Conservation (phyloP, 1,139 yeast species). For the Candida glucosophila region DNA sequence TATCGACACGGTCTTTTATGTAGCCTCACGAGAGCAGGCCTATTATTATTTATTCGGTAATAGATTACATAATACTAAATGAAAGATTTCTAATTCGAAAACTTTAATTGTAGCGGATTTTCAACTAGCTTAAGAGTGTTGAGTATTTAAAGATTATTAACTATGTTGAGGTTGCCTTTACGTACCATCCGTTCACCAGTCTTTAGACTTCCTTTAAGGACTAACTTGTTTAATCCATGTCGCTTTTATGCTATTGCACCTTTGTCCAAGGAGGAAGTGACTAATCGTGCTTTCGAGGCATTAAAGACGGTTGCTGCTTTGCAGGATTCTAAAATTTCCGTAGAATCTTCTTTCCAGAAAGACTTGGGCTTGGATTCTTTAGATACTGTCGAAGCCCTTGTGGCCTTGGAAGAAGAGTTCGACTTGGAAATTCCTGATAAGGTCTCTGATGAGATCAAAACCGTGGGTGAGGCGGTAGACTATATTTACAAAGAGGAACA, state of each 20-base stretch:
- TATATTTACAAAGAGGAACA: constrained; percentile 46
- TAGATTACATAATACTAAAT: constrained; percentile 1
- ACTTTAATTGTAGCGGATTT: too few relatives aligned
- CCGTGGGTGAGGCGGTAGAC: constrained; percentile 61
- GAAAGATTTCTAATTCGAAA: too few relatives aligned
- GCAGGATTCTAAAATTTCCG: constrained; percentile 35
- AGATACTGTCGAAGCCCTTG: constrained; percentile 64
- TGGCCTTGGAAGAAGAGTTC: constrained; percentile 66
- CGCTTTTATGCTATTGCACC: constrained; percentile 43
- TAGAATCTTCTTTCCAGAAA: constrained; percentile 46
- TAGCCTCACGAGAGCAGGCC: background rate
- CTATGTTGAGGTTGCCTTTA: constrained; percentile 34
- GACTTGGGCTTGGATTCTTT: constrained; percentile 66
- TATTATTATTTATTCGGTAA: background rate
- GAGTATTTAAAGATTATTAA: too few relatives aligned
- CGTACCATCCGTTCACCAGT: constrained; percentile 32
- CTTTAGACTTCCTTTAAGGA: constrained; percentile 19
- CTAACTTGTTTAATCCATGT: constrained; percentile 21
- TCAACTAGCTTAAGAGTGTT: too few relatives aligned
- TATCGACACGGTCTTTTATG: too few relatives aligned
- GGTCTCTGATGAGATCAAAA: constrained; percentile 59
- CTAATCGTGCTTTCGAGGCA: constrained; percentile 41
- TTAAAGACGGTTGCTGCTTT: constrained; percentile 44
- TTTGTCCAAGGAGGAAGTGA: constrained; percentile 39
- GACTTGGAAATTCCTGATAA: constrained; percentile 65